Base-by-base conservation (phyloP, 2,329 filamentous ascomycete species). In the Gliomastix tumulicola region DNA sequence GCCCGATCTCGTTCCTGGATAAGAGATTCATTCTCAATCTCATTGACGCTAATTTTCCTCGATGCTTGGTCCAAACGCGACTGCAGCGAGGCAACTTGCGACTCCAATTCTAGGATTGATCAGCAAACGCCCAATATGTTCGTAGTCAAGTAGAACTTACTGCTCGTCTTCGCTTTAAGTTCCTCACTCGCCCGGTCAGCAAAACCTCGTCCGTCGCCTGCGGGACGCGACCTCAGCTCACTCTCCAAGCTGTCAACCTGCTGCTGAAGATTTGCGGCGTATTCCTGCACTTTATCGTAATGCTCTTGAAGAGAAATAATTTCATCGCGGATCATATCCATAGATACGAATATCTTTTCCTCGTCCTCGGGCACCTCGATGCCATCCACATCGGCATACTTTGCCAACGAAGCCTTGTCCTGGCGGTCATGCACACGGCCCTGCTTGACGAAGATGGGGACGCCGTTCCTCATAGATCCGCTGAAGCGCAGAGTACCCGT, bases 1-100 rank as follows among this genome's bases (percentile, higher is more conserved):
- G 82, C 72, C 32, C 77, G 75, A 45, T 85, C 80, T 21, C 79
- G 72, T 55, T 86, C 82, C 21, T 74, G 68, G 4, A 69, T 67
- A 30, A 84, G 59, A 4, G 77, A 72, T 42, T 81, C 74, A 40
- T 74, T 78, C 42, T 79, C 72, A 36, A 79, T 77, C 35, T 83
- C 76, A 23, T 71, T 67, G n/a, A 76, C 66, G 41, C 71, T 76
- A 18, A 74, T 63, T 49, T 81, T 81, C 31, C 74, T 74, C 37
- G 79, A 76, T 25, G 74, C 68, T 44, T 79, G 69, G 41, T 82
- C 76, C 2, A 85, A 61, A 13, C 74, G 76, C 7, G 69, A 63
- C 47, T 82, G 74, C 25, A 84, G 60, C 16, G 75, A 67, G 32
- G 74, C 68, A 30, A 84, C 62, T 48, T 77, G 68, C 19, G 72